Evolutionary conservation across 768 basidiomycete species (phyloP).

Genomic region (Tylopilus subfusipes): DNA sequence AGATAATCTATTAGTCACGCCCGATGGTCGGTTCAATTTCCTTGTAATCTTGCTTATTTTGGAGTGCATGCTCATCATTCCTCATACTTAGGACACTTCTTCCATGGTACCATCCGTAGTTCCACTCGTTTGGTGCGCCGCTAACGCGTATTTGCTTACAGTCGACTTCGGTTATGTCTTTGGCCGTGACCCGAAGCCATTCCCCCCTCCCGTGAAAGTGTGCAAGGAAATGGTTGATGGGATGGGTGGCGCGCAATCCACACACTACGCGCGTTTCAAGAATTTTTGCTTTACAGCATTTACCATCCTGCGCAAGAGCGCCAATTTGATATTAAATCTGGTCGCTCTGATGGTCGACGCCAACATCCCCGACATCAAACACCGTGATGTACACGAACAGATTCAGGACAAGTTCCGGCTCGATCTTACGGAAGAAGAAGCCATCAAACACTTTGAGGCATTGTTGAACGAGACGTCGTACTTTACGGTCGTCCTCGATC

Average conservation of each 20-base stretch:
- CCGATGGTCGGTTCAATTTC: conserved; percentile 77
- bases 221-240: conserved; percentile 99
- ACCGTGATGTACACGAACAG: conserved; percentile 80
- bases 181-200: conserved; percentile 95
- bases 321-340: conserved; percentile 94
- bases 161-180: conserved; percentile 99
- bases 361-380: conserved; percentile 96
- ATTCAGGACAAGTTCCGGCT: conserved; percentile 96
- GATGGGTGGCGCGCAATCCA: conserved; percentile 95
- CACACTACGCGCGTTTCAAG: conserved; percentile 97
- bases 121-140: background rate
- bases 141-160: conserved; percentile 31
- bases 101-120: conserved; percentile 68
- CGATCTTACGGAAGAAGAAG: conserved; percentile 93
- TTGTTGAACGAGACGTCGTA: conserved; percentile 93
- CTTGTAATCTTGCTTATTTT: background rate
- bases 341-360: conserved; percentile 97
- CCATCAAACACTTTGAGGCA: conserved; percentile 94
- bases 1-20: conserved; percentile 88
- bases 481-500: conserved; percentile 87
- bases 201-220: conserved; percentile 96
- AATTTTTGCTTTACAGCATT: conserved; percentile 98
- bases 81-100: conserved; percentile 76
- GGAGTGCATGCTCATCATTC: background rate
- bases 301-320: conserved; percentile 91